Percentiles rank a stretch among this genome's conserved stretches.
phyloP scores from a whole-genome alignment of 768 basidiomycete species.

The Jaapia argillacea region DNA sequence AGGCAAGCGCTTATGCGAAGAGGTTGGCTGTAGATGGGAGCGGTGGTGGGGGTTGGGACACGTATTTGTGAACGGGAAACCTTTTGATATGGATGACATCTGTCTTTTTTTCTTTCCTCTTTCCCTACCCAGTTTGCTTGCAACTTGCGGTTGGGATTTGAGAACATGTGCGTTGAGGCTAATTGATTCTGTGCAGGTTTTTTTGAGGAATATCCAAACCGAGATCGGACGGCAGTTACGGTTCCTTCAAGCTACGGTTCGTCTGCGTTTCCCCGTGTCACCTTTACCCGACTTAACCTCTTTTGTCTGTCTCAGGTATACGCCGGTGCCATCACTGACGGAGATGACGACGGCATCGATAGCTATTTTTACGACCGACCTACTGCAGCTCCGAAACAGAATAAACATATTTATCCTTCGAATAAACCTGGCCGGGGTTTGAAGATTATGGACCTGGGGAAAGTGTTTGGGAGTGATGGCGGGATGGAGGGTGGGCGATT shows the following conservation, averaged over 20 bases:
- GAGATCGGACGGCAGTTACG: constrained; percentile 52
- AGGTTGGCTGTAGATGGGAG: too few relatives aligned
- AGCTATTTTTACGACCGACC: constrained; percentile 91
- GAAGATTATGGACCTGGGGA: constrained; percentile 43
- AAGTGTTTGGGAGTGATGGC: constrained; percentile 34
- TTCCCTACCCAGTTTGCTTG: too few relatives aligned
- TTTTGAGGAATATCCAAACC: constrained; percentile 50
- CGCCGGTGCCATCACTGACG: constrained; percentile 43
- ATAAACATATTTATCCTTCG: constrained; percentile 56
- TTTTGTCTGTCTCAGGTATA: constrained; percentile 44
- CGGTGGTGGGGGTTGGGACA: too few relatives aligned
- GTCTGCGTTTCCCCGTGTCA: constrained; percentile 7
- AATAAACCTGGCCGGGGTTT: constrained; percentile 34
- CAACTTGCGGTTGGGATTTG: not conserved
- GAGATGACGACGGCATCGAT: constrained; percentile 36
- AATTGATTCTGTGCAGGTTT: constrained; percentile 39
- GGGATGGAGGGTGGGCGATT: constrained; percentile 29
- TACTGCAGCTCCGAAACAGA: constrained; percentile 58
- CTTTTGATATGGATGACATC: constrained; percentile 39
- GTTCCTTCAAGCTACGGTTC: constrained; percentile 64
- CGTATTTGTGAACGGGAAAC: constrained; percentile 85
- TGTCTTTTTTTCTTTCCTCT: not conserved
- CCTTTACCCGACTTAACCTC: not conserved
- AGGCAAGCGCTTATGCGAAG: too few relatives aligned
- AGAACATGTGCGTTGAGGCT: too few relatives aligned